A percentile compares a stretch with the other conserved stretches of the same genome.
phyloP scores from a whole-genome alignment of 257 asterid genomes.

The Ligustrum vulgare region DNA sequence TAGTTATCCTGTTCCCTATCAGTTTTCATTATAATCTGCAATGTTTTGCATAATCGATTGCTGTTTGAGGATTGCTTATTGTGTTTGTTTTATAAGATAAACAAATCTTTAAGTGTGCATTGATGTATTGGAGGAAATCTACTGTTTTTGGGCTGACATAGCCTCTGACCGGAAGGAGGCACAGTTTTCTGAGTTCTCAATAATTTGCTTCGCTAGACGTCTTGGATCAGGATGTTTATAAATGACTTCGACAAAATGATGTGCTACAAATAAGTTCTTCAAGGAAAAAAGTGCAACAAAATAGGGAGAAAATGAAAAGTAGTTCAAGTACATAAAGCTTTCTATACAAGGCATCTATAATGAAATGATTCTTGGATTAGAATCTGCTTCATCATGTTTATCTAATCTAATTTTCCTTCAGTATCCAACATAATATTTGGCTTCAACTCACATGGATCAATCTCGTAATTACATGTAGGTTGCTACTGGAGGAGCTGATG shows the following conservation, averaged over 20 bases:
- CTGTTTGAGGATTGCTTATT: not conserved
- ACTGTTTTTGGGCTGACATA: not conserved
- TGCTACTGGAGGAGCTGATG: conserved; percentile 70
- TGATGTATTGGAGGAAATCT: conserved; percentile 4
- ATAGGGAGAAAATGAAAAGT: not conserved
- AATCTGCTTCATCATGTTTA: too few relatives aligned
- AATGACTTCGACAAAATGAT: not conserved
- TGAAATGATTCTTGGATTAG: not conserved
- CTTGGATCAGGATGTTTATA: not conserved
- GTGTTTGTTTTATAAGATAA: not conserved
- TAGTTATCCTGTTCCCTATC: conserved; percentile 23
- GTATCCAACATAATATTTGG: not conserved
- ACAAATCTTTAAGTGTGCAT: not conserved
- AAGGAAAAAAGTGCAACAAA: not conserved
- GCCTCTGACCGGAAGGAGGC: not conserved
- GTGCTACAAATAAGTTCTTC: too few relatives aligned
- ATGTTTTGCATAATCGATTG: too few relatives aligned
- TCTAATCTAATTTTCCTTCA: not conserved
- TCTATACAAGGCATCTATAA: not conserved
- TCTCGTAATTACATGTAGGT: conserved; percentile 43
- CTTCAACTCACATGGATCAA: conserved; percentile 3
- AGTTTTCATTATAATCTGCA: conserved; percentile 3
- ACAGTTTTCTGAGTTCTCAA: not conserved
- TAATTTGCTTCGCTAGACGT: not conserved
- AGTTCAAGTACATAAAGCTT: not conserved